Base-by-base conservation (phyloP, 345 rosid genomes). In the Microcos paniculata region DNA sequence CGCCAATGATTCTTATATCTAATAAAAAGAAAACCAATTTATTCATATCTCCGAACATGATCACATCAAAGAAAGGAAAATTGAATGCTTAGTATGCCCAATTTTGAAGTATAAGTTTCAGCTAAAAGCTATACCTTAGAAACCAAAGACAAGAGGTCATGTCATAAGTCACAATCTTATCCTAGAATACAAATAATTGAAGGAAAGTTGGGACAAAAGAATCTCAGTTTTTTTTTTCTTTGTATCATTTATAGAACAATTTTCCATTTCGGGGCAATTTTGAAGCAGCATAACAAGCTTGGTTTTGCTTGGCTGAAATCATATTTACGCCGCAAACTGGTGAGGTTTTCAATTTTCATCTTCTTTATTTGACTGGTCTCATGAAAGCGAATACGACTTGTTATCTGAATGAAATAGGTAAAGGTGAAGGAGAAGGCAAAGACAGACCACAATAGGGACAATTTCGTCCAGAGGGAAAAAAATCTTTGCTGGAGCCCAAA, bases 401-500 rank as follows among this genome's bases (percentile, higher is more conserved):
- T 45, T 11, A 45, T 12, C 3, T 3, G 15, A 13, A 45, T n/a
- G n/a, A 45, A 0, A 45, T 8, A 45, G 16, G 49, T 45, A 45
- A 45, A n/a, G 49, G 49, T 9, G 13, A 3, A 3, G 38, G 1
- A 56, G 31, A 6, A 56, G 26, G 14, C 4, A 28, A 26, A 4
- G 35, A 58, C 8, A 48, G 33, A 0, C 18, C 16, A 28, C 8
- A 5, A 10, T 0, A 45, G 70, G 81, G 83, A 57, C 35, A 79
- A 62, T 56, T 62, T 68, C 64, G 82, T 63, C 83, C 55, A 40
- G 3, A 0, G 13, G 12, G 23, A 68, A 35, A 35, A 35, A 62
- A 58, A 71, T 69, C 73, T 21, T 55, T 24, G 65, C 61, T 65
- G 77, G 73, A 79, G 80, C 71, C 70, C 57, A 58, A 84, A 79